Evolutionary conservation across 2,329 filamentous ascomycete species (phyloP).

Genomic region (Aspergillus arachidicola): DNA sequence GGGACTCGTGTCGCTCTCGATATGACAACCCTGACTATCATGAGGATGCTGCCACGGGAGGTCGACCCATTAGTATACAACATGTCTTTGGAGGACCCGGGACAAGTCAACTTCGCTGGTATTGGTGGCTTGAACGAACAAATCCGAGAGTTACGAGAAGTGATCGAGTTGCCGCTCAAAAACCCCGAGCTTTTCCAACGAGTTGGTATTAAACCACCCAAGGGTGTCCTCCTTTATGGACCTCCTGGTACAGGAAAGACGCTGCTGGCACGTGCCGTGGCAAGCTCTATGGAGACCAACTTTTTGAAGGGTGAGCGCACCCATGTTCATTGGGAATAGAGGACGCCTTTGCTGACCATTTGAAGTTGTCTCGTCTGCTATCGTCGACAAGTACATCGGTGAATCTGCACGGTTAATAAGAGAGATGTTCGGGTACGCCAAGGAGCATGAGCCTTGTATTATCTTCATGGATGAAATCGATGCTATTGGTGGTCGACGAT

Average conservation of each 20-base stretch:
- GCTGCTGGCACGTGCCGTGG: slow-evolving; percentile 87
- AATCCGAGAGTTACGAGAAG: slow-evolving; percentile 94
- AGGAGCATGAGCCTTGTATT: slow-evolving; percentile 98
- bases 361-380: slow-evolving; percentile 93
- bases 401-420: slow-evolving; percentile 95
- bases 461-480: slow-evolving; percentile 99
- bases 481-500: slow-evolving; percentile 93
- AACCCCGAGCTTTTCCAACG: slow-evolving; percentile 96
- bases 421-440: slow-evolving; percentile 99
- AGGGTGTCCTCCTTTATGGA: slow-evolving; percentile 94
- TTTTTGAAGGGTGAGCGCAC: slow-evolving; percentile 80
- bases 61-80: slow-evolving; percentile 99
- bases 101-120: slow-evolving; percentile 95
- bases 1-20: slow-evolving; percentile 96
- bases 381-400: slow-evolving; percentile 99
- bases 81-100: slow-evolving; percentile 98
- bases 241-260: slow-evolving; percentile 98
- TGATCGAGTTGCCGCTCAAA: slow-evolving; percentile 96
- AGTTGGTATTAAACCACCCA: slow-evolving; percentile 98
- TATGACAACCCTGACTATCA: slow-evolving; percentile 99
- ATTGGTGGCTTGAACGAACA: slow-evolving; percentile 98
- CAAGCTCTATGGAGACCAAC: slow-evolving; percentile 95
- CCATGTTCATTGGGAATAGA: neutral
- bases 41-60: slow-evolving; percentile 98
- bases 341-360: slow-evolving; percentile 11